Percentiles rank a stretch among this genome's conserved stretches.
Conservation (phyloP, 164 flowering plant species). For the Vitis vinifera region ASM3070453v1 NC_081811.1:3420001-3420500, state of each 20-base stretch:
- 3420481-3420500: too few relatives aligned
- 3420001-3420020: not conserved
- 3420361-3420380: not conserved
- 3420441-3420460: too few relatives aligned
- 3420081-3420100: conserved; percentile 89
- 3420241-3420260: conserved; percentile 84
- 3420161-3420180: conserved; percentile 87
- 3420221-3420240: conserved; percentile 98
- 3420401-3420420: not conserved
- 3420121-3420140: conserved; percentile 98
- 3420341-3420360: too few relatives aligned
- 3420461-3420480: too few relatives aligned
- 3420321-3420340: too few relatives aligned
- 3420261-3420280: conserved; percentile 69
- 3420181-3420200: conserved; percentile 80
- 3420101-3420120: conserved; percentile 87
- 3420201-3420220: conserved; percentile 98
- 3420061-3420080: conserved; percentile 92
- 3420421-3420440: too few relatives aligned
- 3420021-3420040: conserved; percentile 80
- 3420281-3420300: not conserved
- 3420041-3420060: conserved; percentile 98
- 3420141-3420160: conserved; percentile 94
- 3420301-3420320: too few relatives aligned
- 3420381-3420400: not conserved